These are phyloP conservation scores for Periconia sp. DNA, from an alignment of 2,329 filamentous ascomycete genomes.

Conservation along the genomic window DNA sequence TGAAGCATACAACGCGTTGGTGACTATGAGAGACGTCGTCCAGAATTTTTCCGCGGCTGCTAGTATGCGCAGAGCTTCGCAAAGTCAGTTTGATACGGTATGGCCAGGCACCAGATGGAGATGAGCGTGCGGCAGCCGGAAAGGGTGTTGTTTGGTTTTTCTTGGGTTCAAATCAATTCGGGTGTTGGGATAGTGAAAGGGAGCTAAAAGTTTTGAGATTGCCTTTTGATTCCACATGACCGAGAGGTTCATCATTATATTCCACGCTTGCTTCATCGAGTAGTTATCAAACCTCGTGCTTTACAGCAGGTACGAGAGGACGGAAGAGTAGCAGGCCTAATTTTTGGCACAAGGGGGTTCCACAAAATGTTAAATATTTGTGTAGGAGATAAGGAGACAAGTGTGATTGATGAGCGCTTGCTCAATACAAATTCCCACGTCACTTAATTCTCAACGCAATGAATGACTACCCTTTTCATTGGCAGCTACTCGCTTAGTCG, in stretches of 20 bases:
- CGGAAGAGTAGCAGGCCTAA: no score
- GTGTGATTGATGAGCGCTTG: no score
- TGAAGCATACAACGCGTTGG: conserved; percentile 10
- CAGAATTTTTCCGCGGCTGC: conserved; percentile 11
- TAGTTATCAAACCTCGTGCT: no score
- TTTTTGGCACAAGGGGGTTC: no score
- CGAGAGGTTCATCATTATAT: no score
- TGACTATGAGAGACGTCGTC: conserved; percentile 11
- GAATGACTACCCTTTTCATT: background rate
- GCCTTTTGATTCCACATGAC: background rate
- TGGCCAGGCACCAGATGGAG: conserved; percentile 13
- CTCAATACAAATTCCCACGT: no score
- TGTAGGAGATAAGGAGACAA: no score
- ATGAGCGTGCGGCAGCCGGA: background rate
- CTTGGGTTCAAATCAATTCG: background rate
- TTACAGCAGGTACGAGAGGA: no score
- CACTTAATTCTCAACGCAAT: background rate
- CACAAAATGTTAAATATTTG: no score
- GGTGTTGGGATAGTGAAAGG: background rate
- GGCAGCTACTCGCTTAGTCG: background rate
- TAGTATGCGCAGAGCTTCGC: conserved; percentile 9
- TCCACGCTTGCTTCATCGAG: no score
- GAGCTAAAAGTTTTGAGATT: background rate
- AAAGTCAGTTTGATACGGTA: conserved; percentile 10
- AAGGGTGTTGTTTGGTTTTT: background rate